Percentiles rank a stretch among this genome's conserved stretches.
phyloP scores from a whole-genome alignment of 2,329 filamentous ascomycete species.

The Lecanicillium sp. region DNA sequence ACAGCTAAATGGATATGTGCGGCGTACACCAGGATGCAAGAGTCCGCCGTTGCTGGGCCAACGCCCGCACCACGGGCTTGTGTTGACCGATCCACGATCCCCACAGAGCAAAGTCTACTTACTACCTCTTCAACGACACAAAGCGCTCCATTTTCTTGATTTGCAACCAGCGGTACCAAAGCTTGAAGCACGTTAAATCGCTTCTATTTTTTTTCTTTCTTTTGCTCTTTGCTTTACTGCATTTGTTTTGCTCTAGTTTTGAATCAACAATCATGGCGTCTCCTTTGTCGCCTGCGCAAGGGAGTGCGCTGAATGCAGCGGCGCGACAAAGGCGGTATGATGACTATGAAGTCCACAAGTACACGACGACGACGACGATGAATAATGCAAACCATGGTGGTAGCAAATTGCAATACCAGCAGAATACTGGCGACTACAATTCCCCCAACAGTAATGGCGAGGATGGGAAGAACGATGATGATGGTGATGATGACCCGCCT shows the following conservation, averaged over 20 bases:
- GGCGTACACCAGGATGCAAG: too few relatives aligned
- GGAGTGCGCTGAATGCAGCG: constrained; percentile 29
- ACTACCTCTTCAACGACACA: too few relatives aligned
- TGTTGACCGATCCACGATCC: too few relatives aligned
- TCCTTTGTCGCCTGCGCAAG: constrained; percentile 30
- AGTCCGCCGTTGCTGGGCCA: too few relatives aligned
- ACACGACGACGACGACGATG: constrained; percentile 14
- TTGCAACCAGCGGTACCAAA: too few relatives aligned
- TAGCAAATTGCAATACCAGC: constrained; percentile 9
- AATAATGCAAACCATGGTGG: constrained; percentile 15
- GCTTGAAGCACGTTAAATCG: too few relatives aligned
- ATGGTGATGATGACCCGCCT: constrained; percentile 3
- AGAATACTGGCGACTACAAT: too few relatives aligned
- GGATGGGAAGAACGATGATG: neutral
- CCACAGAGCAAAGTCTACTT: too few relatives aligned
- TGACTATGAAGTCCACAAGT: constrained; percentile 25
- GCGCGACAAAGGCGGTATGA: constrained; percentile 19
- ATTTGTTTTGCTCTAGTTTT: neutral
- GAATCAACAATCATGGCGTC: constrained; percentile 24
- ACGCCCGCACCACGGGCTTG: too few relatives aligned
- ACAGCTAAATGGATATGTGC: too few relatives aligned
- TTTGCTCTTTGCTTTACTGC: neutral
- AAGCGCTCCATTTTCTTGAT: too few relatives aligned
- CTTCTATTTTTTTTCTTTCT: neutral
- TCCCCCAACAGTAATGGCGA: too few relatives aligned